phyloP scores from a whole-genome alignment of 805 yeast genomes.

The Scheffersomyces ergatensis region DNA sequence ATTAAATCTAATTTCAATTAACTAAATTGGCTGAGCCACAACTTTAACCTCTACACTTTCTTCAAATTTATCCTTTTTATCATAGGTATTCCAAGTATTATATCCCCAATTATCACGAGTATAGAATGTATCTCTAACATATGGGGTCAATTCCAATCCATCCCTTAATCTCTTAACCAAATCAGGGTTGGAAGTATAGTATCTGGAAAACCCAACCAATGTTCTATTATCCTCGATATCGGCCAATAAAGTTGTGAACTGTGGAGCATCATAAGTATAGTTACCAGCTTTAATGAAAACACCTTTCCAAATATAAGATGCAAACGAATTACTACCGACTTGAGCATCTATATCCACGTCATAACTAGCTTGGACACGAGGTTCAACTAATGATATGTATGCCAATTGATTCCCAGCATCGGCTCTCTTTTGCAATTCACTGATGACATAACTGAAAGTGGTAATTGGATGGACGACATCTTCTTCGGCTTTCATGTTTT shows the following conservation, averaged over 20 bases:
- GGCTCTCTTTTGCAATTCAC: slow-evolving; percentile 32
- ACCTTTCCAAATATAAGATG: slow-evolving; percentile 27
- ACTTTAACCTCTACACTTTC: slow-evolving; percentile 4
- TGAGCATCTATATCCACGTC: slow-evolving; percentile 19
- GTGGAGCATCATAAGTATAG: slow-evolving; percentile 20
- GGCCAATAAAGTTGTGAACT: slow-evolving; percentile 10
- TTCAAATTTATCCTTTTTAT: slow-evolving; percentile 6
- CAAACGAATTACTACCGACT: slow-evolving; percentile 19
- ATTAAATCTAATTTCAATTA: too few relatives aligned
- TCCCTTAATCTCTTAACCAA: slow-evolving; percentile 33
- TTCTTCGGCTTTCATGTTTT: slow-evolving; percentile 23
- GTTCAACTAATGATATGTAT: slow-evolving; percentile 37
- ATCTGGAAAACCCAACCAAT: slow-evolving; percentile 38
- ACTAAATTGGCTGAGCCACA: too few relatives aligned
- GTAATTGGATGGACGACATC: slow-evolving; percentile 26
- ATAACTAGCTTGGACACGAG: slow-evolving; percentile 22
- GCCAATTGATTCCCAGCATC: slow-evolving; percentile 27
- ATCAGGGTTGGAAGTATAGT: slow-evolving; percentile 45
- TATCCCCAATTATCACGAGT: slow-evolving; percentile 19
- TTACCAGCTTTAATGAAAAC: slow-evolving; percentile 15
- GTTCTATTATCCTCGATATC: slow-evolving; percentile 31
- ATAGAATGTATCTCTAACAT: slow-evolving; percentile 42
- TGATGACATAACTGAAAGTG: slow-evolving; percentile 22
- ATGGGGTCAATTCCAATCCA: slow-evolving; percentile 34
- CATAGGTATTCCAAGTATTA: slow-evolving; percentile 16